A percentile compares a stretch with the other conserved stretches of the same genome.
phyloP scores from a whole-genome alignment of 768 basidiomycete genomes.

The Suillus subalutaceus region DNA sequence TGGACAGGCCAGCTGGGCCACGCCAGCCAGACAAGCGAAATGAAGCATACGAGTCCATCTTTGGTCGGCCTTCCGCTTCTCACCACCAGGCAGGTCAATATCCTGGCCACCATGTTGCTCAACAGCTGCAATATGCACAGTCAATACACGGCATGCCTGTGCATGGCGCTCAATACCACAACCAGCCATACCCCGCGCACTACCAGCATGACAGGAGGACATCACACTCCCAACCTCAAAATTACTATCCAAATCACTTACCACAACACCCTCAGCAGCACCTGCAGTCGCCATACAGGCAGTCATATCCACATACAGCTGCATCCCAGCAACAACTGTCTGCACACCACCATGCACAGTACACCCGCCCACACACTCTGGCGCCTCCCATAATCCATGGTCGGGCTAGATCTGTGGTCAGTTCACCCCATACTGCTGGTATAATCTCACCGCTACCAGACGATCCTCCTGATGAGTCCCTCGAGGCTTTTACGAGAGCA shows the following conservation, averaged over 20 bases:
- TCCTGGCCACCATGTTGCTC: slow-evolving; percentile 17
- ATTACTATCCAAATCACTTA: slow-evolving; percentile 16
- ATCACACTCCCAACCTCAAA: slow-evolving; percentile 42
- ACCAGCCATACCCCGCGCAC: slow-evolving; percentile 40
- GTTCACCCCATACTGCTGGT: slow-evolving; percentile 43
- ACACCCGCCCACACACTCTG: slow-evolving; percentile 32
- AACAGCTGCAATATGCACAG: slow-evolving; percentile 20
- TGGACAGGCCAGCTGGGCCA: slow-evolving; percentile 65
- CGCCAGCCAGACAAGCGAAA: slow-evolving; percentile 69
- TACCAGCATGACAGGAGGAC: slow-evolving; percentile 51
- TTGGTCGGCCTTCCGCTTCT: slow-evolving; percentile 69
- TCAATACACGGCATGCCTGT: slow-evolving; percentile 20
- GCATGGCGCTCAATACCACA: slow-evolving; percentile 25
- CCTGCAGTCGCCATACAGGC: slow-evolving; percentile 33
- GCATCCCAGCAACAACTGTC: slow-evolving; percentile 25
- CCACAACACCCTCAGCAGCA: slow-evolving; percentile 26
- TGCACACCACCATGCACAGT: slow-evolving; percentile 19
- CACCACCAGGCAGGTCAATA: slow-evolving; percentile 44
- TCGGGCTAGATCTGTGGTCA: slow-evolving; percentile 55
- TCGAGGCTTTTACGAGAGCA: slow-evolving; percentile 47
- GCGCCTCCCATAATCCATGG: slow-evolving; percentile 44
- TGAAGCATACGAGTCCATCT: slow-evolving; percentile 86
- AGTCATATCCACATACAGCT: slow-evolving; percentile 41
- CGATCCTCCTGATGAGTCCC: slow-evolving; percentile 50
- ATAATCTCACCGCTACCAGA: slow-evolving; percentile 50